Evolutionary conservation across 352 stramenopile species (phyloP), one percentile per base, ranked within the genome.

Genomic region (Phytophthora vignae): DNA sequence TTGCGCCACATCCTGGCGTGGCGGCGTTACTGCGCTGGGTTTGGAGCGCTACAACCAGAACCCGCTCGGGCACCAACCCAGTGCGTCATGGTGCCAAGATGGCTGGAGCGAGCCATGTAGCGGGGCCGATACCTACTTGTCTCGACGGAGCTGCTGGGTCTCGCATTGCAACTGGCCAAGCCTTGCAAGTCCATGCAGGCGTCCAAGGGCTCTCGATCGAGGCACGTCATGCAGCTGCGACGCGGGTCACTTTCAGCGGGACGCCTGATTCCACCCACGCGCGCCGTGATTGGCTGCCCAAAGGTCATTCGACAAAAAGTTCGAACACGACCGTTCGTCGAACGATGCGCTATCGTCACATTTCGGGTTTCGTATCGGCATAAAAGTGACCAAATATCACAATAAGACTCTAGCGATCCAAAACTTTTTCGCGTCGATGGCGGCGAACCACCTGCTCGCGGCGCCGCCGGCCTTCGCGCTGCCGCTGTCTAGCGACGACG

Each of bases 391-490:
- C n/a, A 56, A 54, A 67, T 52, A 46, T 31, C 36, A 17, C 11
- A 27, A 36, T 33, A 25, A 40, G 7, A 14, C 22, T 7, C 22
- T 40, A 33, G 44, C 42, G 54, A 63, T 63, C 63, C 14, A 44
- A 42, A 42, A 15, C 36, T 15, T 42, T 33, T 29, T 38, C 7
- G 14, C 14, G 14, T 21, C 3, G 3, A 76, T 81, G 70, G 67
- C 62, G 38, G 63, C 61, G 50, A 71, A 78, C 58, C 66, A 69
- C 62, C 40, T 74, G 55, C 71, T 78, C 60, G 67, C 60, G 40
- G 29, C 65, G 55, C 65, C 65, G 8, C 65, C 65, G 5, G n/a
- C 57, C 40, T 75, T 77, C 36, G 57, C 46, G 44, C 53, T 62
- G 60, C 52, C 71, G 4, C 25, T 67, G 7, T 55, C 52, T 27